A percentile compares a stretch with the other conserved stretches of the same genome.
Conservation (phyloP, 1,284 basidiomycete genomes). For the Pisolithus thermaeus region DNA sequence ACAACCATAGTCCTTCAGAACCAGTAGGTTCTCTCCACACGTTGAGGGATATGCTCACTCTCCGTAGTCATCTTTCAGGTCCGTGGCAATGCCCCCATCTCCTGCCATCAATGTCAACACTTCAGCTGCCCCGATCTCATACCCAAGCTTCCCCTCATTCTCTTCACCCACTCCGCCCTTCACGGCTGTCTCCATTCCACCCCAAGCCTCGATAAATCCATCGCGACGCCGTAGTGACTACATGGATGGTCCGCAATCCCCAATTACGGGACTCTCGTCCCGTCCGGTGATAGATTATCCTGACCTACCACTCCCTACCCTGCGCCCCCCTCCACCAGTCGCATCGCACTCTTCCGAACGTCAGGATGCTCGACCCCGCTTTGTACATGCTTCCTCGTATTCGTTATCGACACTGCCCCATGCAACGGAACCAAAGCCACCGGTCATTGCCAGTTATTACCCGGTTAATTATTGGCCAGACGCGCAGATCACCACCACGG, state of each 20-base stretch:
- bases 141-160: constrained; percentile 38
- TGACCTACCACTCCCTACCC: constrained; percentile 47
- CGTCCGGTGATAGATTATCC: constrained; percentile 76
- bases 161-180: constrained; percentile 20
- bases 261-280: constrained; percentile 46
- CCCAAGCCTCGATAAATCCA: constrained; percentile 74
- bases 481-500: constrained; percentile 74
- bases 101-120: constrained; percentile 24
- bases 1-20: constrained; percentile 38
- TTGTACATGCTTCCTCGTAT: constrained; percentile 29
- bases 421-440: constrained; percentile 38
- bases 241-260: constrained; percentile 71
- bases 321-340: constrained; percentile 73
- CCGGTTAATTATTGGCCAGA: constrained; percentile 79
- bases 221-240: constrained; percentile 74
- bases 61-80: constrained; percentile 22
- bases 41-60: constrained; percentile 1
- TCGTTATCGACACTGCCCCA: constrained; percentile 19
- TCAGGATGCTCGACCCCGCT: constrained; percentile 58
- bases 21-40: constrained; percentile 30
- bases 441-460: constrained; percentile 64
- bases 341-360: constrained; percentile 63
- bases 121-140: constrained; percentile 35
- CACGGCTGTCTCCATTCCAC: constrained; percentile 53
- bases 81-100: constrained; percentile 29